These are phyloP conservation scores for Saccharomycopsis guyanensis DNA, from an alignment of 805 yeast genomes.

Conservation along the genomic window DNA sequence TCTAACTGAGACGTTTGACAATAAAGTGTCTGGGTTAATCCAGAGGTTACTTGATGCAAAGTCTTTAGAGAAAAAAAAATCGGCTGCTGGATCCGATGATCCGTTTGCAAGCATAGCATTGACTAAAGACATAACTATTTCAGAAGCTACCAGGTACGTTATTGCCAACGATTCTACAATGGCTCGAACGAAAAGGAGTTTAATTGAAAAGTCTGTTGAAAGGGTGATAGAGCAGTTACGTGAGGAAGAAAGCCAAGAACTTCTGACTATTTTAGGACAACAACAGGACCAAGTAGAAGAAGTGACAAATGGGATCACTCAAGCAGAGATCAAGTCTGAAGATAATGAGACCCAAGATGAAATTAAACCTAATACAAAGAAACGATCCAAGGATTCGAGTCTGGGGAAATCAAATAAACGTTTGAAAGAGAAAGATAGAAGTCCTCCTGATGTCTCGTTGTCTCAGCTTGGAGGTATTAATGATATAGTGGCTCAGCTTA, in stretches of 20 bases:
- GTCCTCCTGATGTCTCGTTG: conserved; percentile 62
- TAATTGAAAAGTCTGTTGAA: conserved; percentile 17
- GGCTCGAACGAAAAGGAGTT: conserved; percentile 14
- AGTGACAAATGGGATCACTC: conserved; percentile 25
- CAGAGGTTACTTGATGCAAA: conserved; percentile 53
- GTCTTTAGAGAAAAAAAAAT: conserved; percentile 34
- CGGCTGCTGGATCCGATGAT: conserved; percentile 26
- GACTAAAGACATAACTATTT: conserved; percentile 9
- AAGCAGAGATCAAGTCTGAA: conserved; percentile 40
- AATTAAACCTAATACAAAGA: conserved; percentile 30
- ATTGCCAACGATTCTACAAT: conserved; percentile 10
- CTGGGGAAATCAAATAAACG: conserved; percentile 29
- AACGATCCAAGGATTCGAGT: conserved; percentile 41
- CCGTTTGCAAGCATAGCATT: conserved; percentile 8
- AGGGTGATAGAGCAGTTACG: conserved; percentile 7
- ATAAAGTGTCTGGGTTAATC: conserved; percentile 48
- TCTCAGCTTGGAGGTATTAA: conserved; percentile 86
- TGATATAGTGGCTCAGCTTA: conserved; percentile 71
- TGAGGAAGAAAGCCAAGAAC: conserved; percentile 18
- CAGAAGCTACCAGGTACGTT: conserved; percentile 13
- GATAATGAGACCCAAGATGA: background rate
- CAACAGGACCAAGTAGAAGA: conserved; percentile 19
- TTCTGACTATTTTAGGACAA: conserved; percentile 13
- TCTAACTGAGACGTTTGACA: conserved; percentile 37
- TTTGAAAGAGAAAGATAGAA: conserved; percentile 48